A percentile compares a stretch with the other conserved stretches of the same genome.
Conservation (phyloP, 2,329 filamentous ascomycete genomes). For the Monosporascus sp. region DNA sequence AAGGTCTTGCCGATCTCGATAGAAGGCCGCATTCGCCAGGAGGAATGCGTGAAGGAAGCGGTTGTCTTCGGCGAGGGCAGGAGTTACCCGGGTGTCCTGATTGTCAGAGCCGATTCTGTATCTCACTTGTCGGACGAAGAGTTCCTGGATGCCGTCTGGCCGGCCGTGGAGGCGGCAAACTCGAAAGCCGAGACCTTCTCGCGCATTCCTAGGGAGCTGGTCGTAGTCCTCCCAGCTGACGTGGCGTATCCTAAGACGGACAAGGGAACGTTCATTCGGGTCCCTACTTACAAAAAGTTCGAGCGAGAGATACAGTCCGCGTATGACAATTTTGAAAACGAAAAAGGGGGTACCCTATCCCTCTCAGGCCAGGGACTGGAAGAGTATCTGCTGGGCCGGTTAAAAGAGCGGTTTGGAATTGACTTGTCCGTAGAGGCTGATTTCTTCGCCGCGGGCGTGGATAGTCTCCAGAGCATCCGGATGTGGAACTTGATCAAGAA, state of each 20-base stretch:
- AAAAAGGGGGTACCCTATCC: slow-evolving; percentile 2
- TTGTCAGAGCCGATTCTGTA: slow-evolving; percentile 45
- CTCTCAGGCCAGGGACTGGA: slow-evolving; percentile 2
- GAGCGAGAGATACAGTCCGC: slow-evolving; percentile 39
- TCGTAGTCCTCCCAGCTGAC: slow-evolving; percentile 41
- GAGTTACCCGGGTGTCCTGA: slow-evolving; percentile 46
- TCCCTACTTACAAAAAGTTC: slow-evolving; percentile 44
- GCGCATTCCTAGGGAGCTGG: slow-evolving; percentile 46
- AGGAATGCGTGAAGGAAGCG: slow-evolving; percentile 48
- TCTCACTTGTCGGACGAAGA: slow-evolving; percentile 36
- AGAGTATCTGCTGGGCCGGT: slow-evolving; percentile 7
- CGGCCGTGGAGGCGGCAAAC: slow-evolving; percentile 47
- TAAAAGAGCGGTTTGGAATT: slow-evolving; percentile 9
- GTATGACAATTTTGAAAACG: slow-evolving; percentile 29
- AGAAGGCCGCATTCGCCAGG: slow-evolving; percentile 50
- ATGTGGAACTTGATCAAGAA: slow-evolving; percentile 18
- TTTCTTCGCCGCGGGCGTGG: slow-evolving; percentile 23
- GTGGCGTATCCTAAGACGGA: slow-evolving; percentile 47
- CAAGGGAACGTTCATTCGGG: slow-evolving; percentile 52
- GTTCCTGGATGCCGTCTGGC: slow-evolving; percentile 43
- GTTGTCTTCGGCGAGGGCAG: slow-evolving; percentile 52
- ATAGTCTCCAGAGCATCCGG: slow-evolving; percentile 24
- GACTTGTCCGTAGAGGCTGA: slow-evolving; percentile 16
- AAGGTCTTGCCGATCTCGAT: slow-evolving; percentile 41
- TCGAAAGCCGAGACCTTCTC: slow-evolving; percentile 44